phyloP scores from a whole-genome alignment of 2,329 filamentous ascomycete species.

The Verticillium tricorpus region DNA sequence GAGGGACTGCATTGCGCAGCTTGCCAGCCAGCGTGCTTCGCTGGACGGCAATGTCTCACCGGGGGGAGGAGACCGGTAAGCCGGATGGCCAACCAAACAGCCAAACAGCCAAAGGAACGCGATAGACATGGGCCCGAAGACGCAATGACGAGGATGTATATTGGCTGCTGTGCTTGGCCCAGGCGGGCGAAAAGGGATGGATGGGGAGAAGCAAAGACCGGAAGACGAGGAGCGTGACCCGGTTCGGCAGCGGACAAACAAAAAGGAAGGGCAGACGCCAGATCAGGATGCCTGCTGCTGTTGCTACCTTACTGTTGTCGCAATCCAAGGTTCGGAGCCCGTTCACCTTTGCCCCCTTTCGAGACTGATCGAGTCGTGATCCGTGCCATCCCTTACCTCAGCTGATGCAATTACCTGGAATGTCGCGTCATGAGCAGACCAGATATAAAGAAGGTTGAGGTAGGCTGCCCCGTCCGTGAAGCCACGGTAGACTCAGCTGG shows the following conservation, averaged over 20 bases:
- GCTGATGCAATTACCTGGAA: constrained; percentile 13
- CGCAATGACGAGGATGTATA: background rate
- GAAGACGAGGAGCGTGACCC: background rate
- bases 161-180: background rate
- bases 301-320: background rate
- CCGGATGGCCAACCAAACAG: background rate
- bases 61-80: background rate
- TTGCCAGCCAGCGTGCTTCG: background rate
- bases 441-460: background rate
- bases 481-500: background rate
- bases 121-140: background rate
- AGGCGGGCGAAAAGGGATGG: background rate
- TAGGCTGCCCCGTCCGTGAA: background rate
- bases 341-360: background rate
- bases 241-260: background rate
- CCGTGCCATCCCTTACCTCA: background rate
- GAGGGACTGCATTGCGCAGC: background rate
- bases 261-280: background rate
- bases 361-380: background rate
- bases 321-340: background rate
- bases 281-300: background rate
- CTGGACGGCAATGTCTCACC: background rate
- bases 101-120: background rate
- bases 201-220: background rate
- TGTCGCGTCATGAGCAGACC: constrained; percentile 11